These are phyloP conservation scores for Orbilia ellipsospora DNA, from an alignment of 2,329 filamentous ascomycete species.

Conservation along the genomic window DNA sequence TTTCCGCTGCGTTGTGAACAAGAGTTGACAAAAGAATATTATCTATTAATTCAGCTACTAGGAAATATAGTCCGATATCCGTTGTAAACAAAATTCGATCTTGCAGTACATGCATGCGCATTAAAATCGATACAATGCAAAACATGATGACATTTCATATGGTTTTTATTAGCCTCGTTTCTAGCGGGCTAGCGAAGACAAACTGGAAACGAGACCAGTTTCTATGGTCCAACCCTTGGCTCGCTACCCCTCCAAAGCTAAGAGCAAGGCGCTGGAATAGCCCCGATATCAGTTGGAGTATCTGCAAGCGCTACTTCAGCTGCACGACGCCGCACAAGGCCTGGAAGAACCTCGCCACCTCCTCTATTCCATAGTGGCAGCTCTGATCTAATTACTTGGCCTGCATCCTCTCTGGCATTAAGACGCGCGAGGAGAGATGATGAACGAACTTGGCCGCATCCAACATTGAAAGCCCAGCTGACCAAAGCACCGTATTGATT, in stretches of 20 bases:
- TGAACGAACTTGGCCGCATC: neutral
- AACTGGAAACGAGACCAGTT: no score
- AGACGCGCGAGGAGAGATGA: constrained; percentile 13
- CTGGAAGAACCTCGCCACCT: neutral
- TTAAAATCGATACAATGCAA: no score
- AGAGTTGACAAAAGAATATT: no score
- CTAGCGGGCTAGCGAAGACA: no score
- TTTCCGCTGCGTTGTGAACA: no score
- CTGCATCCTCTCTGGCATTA: neutral
- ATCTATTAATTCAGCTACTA: no score
- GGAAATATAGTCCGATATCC: no score
- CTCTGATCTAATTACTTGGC: neutral
- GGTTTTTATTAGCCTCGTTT: no score
- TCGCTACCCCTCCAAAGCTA: neutral
- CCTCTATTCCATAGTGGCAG: constrained; percentile 11
- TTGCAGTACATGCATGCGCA: no score
- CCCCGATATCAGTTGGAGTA: neutral
- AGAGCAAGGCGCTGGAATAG: constrained; percentile 4
- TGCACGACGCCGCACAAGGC: constrained; percentile 5
- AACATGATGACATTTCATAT: no score
- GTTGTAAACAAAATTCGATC: no score
- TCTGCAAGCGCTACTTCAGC: constrained; percentile 16
- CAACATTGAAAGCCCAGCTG: constrained; percentile 19
- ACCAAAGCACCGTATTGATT: constrained; percentile 24
- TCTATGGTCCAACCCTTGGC: no score